Evolutionary conservation across 768 basidiomycete genomes (phyloP), one percentile per base, ranked within the genome.

Genomic region (Inosperma sp.): DNA sequence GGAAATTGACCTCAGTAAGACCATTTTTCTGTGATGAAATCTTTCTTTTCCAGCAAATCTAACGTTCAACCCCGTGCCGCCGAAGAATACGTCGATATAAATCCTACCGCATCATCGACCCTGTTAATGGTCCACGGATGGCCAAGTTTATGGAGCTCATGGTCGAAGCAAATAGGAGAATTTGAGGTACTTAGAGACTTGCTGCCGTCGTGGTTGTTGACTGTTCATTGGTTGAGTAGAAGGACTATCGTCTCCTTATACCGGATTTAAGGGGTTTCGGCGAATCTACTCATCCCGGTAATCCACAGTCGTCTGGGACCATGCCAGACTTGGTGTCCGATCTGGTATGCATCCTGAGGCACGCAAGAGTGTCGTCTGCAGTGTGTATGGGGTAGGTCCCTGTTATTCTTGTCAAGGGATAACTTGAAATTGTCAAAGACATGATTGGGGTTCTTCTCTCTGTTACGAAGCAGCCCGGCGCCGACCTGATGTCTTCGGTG

Each of bases 51-150:
- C 25, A 51, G 35, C 29, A 10, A 37, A 27, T 8, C 12, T 6
- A 25, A 16, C 16, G n/a, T 19, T 23, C 26, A 19, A 43, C 41
- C 26, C n/a, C 41, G 10, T 21, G n/a, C 41, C 19, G 2, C 13
- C 53, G 42, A 26, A 84, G 85, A 76, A 54, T 88, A 87, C 59
- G 75, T 81, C 19, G 76, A 88, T 33, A 59, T 87, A 52, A 86
- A 87, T 54, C 73, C 81, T 8, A 54, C 51, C 0, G 78, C 78
- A 3, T 63, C 74, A 22, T 70, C 65, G 12, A 78, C 81, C 0
- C 65, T 88, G 3, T 41, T 89, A 25, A 75, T 89, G 74, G 80
- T 88, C 0, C 87, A 89, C 57, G 87, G 87, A 3, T 89, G 87
- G 87, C 87, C 87, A 1, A 76, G 81, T 55, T 63, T 88, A 3